Evolutionary conservation across 768 basidiomycete species (phyloP).

Genomic region (Tephrocybe rancida): DNA sequence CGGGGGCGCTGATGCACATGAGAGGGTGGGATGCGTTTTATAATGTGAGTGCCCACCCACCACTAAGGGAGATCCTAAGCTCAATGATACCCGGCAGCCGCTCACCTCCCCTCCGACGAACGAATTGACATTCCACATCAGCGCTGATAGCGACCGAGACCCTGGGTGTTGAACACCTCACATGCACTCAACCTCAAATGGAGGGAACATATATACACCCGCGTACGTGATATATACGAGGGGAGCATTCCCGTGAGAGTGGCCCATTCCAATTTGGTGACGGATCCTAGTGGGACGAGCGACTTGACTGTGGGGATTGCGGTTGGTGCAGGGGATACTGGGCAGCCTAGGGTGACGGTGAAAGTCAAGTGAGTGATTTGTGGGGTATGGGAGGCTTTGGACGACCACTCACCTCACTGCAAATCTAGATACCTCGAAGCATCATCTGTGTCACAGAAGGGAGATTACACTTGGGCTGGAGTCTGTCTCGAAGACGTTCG

Average conservation of each 20-base stretch:
- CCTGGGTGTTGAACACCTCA: conserved; percentile 62
- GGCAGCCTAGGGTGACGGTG: neutral
- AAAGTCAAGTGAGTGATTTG: conserved; percentile 14
- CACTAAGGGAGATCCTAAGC: conserved; percentile 44
- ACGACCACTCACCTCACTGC: neutral
- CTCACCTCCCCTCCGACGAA: conserved; percentile 40
- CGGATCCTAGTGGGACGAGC: conserved; percentile 58
- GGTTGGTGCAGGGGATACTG: neutral
- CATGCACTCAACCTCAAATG: conserved; percentile 58
- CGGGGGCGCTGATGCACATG: conserved; percentile 51
- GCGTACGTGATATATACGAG: conserved; percentile 79
- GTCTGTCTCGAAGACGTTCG: conserved; percentile 59
- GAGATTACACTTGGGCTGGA: conserved; percentile 77
- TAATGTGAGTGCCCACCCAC: conserved; percentile 49
- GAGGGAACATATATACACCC: conserved; percentile 59
- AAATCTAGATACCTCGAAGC: conserved; percentile 57
- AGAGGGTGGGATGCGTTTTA: conserved; percentile 69
- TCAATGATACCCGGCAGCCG: conserved; percentile 34
- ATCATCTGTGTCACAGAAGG: conserved; percentile 55
- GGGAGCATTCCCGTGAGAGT: conserved; percentile 59
- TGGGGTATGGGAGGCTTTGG: too few relatives aligned
- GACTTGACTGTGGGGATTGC: conserved; percentile 32
- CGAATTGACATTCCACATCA: conserved; percentile 55
- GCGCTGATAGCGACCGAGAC: conserved; percentile 70
- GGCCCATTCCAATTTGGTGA: conserved; percentile 72